Evolutionary conservation across 768 basidiomycete genomes (phyloP).

Genomic region (Xanthoconium stramineum): DNA sequence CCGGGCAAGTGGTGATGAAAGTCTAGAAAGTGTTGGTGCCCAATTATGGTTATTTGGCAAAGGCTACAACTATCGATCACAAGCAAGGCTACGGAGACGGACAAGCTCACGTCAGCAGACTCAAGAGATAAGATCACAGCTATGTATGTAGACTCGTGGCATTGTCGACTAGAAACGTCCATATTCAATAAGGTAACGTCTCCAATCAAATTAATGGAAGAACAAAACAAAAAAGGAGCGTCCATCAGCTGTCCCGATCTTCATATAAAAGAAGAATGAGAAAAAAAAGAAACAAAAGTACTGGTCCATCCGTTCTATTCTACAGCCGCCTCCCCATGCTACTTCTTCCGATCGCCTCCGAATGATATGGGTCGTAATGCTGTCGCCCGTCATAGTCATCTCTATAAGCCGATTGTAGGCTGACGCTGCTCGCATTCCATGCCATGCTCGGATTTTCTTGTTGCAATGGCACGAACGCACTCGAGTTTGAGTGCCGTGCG

Average conservation of each 20-base stretch:
- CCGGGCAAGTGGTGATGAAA: neutral
- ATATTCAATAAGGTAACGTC: constrained; percentile 4
- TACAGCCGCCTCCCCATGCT: constrained; percentile 25
- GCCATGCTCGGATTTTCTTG: constrained; percentile 56
- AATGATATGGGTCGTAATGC: constrained; percentile 27
- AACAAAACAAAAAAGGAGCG: neutral
- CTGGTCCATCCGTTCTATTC: constrained; percentile 6
- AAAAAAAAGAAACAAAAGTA: neutral
- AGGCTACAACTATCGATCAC: constrained; percentile 4
- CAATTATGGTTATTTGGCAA: constrained; percentile 11
- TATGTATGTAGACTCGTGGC: constrained; percentile 1
- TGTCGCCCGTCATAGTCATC: constrained; percentile 26
- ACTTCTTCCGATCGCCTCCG: constrained; percentile 26
- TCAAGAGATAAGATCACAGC: neutral
- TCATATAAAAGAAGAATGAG: neutral
- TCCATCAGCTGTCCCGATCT: constrained; percentile 4
- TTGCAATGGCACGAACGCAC: constrained; percentile 68
- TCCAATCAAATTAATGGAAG: neutral
- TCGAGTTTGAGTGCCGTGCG: constrained; percentile 55
- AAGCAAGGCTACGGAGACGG: neutral
- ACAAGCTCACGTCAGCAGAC: neutral
- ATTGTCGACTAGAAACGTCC: constrained; percentile 1
- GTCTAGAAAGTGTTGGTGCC: neutral
- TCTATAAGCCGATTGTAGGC: constrained; percentile 40
- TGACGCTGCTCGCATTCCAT: constrained; percentile 55